Base-by-base conservation (phyloP, 179 eudicot genomes). In the Pouteria campechiana region DNA sequence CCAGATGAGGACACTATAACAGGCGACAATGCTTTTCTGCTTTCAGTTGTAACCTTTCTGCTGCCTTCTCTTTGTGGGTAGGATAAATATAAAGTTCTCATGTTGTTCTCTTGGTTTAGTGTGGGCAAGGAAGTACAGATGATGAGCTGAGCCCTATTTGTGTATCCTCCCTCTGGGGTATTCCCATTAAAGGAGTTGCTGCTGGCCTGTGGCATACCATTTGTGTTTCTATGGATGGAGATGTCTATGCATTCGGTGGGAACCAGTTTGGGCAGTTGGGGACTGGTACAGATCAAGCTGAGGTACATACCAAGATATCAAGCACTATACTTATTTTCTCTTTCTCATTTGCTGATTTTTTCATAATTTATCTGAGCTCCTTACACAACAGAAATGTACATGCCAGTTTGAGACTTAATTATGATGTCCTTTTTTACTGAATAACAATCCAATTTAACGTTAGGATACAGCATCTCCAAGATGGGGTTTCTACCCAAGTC, bases 251-350 rank as follows among this genome's bases (percentile, higher is more conserved):
- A 29, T 87, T 87, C 57, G 99, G 99, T 14, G 99, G 99, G 13
- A 92, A 92, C 70, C 99, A 92, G 55, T 92, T 92, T 75, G 99
- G 99, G 34, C 99, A 92, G 73, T 60, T 92, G 43, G 99, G 99
- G 45, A 92, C 94, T 21, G 94, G 88, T 34, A 62, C 79, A 46
- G 99, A 83, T 44, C 99, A 92, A 59, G 92, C 96, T 12, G 99
- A 92, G 96, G 99, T 92, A 74, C 19, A n/a, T 32, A 20, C 28
- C n/a, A n/a, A n/a, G n/a, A n/a, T n/a, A n/a, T n/a, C n/a, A n/a
- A n/a, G n/a, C n/a, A n/a, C n/a, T n/a, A n/a, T n/a, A n/a, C n/a
- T n/a, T n/a, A n/a, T n/a, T n/a, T n/a, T n/a, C n/a, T n/a, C n/a
- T n/a, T n/a, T n/a, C n/a, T n/a, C n/a, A n/a, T n/a, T n/a, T n/a